These are phyloP conservation scores for Xerocomellus intermedius DNA, from an alignment of 768 basidiomycete genomes.

Conservation along the genomic window DNA sequence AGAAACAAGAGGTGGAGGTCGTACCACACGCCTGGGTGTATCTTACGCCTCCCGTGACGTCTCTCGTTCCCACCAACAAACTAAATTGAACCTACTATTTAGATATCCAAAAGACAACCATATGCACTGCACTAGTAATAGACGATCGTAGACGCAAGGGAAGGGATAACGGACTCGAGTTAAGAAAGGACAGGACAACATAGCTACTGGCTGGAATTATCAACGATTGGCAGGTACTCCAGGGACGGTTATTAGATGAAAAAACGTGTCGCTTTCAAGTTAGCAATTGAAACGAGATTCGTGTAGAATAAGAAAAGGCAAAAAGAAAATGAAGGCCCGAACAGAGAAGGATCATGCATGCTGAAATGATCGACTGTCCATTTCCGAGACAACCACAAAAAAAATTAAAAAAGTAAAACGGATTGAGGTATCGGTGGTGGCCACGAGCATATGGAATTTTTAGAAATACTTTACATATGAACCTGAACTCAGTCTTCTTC, in stretches of 20 bases:
- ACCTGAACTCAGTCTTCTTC: constrained; percentile 46
- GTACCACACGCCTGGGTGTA: neutral
- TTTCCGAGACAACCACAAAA: constrained; percentile 6
- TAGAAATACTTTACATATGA: constrained; percentile 22
- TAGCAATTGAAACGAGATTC: constrained; percentile 12
- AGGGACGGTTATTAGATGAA: constrained; percentile 25
- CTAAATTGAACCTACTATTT: neutral
- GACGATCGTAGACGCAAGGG: constrained; percentile 1
- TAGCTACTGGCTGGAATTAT: constrained; percentile 18
- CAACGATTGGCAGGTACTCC: constrained; percentile 24
- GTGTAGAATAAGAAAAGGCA: neutral
- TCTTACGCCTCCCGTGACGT: constrained; percentile 9
- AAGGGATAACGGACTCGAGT: neutral
- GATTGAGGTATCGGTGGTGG: constrained; percentile 27
- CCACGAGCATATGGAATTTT: constrained; percentile 13
- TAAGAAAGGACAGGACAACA: constrained; percentile 26
- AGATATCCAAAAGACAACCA: constrained; percentile 20
- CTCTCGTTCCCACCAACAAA: constrained; percentile 6
- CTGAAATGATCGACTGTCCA: constrained; percentile 12
- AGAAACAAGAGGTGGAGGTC: too few relatives aligned
- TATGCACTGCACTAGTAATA: constrained; percentile 19
- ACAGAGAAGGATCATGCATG: constrained; percentile 2
- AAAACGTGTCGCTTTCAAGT: constrained; percentile 2
- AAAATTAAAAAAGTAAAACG: neutral
- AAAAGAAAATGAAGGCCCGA: neutral